phyloP scores from a whole-genome alignment of 495 filamentous ascomycete species.

The Poronia punctata region DNA sequence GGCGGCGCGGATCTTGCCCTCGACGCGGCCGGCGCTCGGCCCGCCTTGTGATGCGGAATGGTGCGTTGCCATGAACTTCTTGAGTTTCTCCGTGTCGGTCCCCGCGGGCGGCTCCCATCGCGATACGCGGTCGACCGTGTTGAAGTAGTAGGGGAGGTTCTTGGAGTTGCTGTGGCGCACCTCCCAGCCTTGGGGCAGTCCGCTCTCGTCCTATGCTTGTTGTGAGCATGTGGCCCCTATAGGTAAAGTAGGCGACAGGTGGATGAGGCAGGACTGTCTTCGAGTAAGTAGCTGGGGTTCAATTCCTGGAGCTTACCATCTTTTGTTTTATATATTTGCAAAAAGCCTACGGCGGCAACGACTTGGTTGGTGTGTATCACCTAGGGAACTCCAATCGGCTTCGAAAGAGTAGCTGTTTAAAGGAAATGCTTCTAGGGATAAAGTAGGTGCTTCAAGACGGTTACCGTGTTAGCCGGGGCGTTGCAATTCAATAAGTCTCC shows the following conservation, averaged over 20 bases:
- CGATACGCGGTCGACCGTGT: conserved; percentile 70
- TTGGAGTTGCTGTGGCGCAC: conserved; percentile 94
- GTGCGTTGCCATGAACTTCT: conserved; percentile 81
- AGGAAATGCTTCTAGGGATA: too few species aligned
- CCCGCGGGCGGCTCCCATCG: conserved; percentile 88
- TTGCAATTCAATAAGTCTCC: too few species aligned
- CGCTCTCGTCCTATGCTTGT: conserved; percentile 53
- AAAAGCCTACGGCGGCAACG: too few species aligned
- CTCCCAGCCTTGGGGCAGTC: conserved; percentile 84
- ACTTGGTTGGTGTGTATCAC: too few species aligned
- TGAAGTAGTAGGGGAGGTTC: conserved; percentile 98
- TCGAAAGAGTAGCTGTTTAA: too few species aligned
- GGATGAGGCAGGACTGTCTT: not conserved
- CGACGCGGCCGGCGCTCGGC: conserved; percentile 42
- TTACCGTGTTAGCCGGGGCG: too few species aligned
- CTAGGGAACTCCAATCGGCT: too few species aligned
- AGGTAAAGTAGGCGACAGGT: not conserved
- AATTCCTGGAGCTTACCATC: conserved; percentile 13
- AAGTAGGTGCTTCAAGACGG: too few species aligned
- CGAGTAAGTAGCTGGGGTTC: too few species aligned
- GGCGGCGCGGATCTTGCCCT: conserved; percentile 84
- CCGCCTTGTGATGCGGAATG: conserved; percentile 54
- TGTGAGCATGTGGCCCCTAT: conserved; percentile 1
- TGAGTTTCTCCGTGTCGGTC: conserved; percentile 83
- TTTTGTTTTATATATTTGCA: conserved; percentile 6